Base-by-base conservation (phyloP, 257 asterid genomes). In the Solanum etuberosum region DNA sequence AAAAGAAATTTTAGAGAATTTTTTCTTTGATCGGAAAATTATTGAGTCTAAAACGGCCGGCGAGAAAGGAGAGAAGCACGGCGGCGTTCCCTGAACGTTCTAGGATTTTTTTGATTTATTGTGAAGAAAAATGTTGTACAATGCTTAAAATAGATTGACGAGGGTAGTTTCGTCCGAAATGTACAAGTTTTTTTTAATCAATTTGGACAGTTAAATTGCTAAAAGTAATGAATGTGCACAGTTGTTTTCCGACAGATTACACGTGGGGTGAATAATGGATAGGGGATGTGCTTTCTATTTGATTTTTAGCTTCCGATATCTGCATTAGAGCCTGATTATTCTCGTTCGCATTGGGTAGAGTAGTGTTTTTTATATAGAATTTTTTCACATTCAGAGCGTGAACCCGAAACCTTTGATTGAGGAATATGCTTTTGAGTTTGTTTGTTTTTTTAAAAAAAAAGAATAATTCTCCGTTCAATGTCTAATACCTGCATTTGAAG, bases 41-140 rank as follows among this genome's bases (percentile, higher is more conserved):
- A 6, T 87, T 9, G 72, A 29, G 43, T 74, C 87, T 18, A 48
- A 86, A 77, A 68, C 88, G 88, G 91, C 89, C 91, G 91, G 87
- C 91, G 84, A 87, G 46, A 31, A 65, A 84, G 86, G 35, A 87
- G 68, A 65, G 23, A 9, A 3, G 23, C 18, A 42, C 25, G 63
- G 10, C 61, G 63, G 21, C 61, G 37, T 14, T 25, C 0, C 29
- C 34, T 16, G 83, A 25, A 40, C 35, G 14, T n/a, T 77, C 7
- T 13, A 25, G 38, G 83, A 14, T 34, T 16, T 14, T n/a, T 31
- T 14, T 0, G 25, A 11, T 23, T n/a, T 54, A 21, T 61, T n/a
- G 0, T 42, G 31, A 70, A 20, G 8, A 31, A 7, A 42, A 4
- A 25, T n/a, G n/a, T 85, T 43, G 87, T 85, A 67, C 81, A 20